Conservation (phyloP, 306 rosid species). For the Cucumis cinereus region DNA sequence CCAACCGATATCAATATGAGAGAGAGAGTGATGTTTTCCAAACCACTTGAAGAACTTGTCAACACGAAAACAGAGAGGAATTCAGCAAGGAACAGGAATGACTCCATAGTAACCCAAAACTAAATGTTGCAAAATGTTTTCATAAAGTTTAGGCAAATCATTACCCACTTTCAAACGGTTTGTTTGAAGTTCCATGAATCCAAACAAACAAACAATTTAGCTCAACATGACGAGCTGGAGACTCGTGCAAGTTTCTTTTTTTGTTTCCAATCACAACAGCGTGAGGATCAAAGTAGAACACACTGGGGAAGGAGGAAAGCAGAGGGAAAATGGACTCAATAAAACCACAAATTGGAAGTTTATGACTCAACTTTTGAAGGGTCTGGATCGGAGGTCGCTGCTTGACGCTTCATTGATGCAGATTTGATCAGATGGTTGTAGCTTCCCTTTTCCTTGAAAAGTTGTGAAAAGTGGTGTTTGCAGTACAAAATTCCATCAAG, state of each 20-base stretch:
- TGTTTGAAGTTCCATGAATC: neutral
- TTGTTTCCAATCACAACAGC: neutral
- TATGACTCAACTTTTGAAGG: neutral
- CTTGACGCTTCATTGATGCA: constrained; percentile 9
- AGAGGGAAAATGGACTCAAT: neutral
- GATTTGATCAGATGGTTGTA: constrained; percentile 9
- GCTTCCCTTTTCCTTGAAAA: constrained; percentile 73
- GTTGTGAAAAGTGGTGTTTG: constrained; percentile 95
- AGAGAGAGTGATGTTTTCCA: neutral
- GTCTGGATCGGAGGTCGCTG: constrained; percentile 1
- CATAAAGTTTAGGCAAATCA: neutral
- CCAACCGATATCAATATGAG: neutral
- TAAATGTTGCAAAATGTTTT: neutral
- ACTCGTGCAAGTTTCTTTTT: neutral
- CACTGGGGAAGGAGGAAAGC: neutral
- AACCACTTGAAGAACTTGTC: neutral
- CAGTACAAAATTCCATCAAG: constrained; percentile 87
- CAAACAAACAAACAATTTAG: neutral
- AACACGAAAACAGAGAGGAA: neutral
- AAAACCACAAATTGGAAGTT: neutral
- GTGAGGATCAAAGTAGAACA: neutral
- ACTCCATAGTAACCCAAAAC: neutral
- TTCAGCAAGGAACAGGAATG: neutral
- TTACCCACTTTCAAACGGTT: neutral
- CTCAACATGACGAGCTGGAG: neutral